phyloP scores from a whole-genome alignment of 495 filamentous ascomycete species.

The Neurospora sp. region DNA sequence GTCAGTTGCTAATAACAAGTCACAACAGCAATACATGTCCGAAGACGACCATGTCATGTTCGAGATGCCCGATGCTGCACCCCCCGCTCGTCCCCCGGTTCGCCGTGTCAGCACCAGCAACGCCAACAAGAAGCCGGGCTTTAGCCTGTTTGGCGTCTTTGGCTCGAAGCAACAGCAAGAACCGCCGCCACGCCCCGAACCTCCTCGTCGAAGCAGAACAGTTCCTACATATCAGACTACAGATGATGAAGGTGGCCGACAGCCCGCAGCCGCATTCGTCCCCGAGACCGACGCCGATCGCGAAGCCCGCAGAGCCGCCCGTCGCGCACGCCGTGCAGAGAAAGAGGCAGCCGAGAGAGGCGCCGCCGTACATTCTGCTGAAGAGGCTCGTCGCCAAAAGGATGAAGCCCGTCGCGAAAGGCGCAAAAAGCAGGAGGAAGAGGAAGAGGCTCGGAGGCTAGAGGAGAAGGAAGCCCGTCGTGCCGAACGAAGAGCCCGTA shows the following conservation, averaged over 20 bases:
- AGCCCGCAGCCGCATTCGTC: background rate
- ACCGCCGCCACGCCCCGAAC: conserved; percentile 25
- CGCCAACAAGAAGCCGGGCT: conserved; percentile 26
- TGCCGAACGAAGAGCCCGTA: conserved; percentile 38
- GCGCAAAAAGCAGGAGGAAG: conserved; percentile 32
- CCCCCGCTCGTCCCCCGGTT: conserved; percentile 24
- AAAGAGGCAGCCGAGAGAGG: conserved; percentile 39
- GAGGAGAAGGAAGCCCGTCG: conserved; percentile 44
- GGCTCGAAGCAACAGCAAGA: conserved; percentile 17
- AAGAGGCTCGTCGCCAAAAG: conserved; percentile 34
- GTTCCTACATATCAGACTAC: conserved; percentile 26
- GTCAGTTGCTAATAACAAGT: conserved; percentile 15
- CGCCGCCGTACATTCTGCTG: conserved; percentile 35
- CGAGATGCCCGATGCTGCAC: conserved; percentile 22
- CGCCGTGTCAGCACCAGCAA: conserved; percentile 32
- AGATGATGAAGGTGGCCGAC: conserved; percentile 28
- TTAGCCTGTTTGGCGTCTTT: conserved; percentile 35
- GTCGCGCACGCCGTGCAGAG: conserved; percentile 36
- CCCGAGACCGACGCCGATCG: conserved; percentile 36
- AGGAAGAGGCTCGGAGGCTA: conserved; percentile 35
- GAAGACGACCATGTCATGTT: conserved; percentile 36
- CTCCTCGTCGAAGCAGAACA: conserved; percentile 26
- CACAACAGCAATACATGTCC: conserved; percentile 22
- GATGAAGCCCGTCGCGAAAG: conserved; percentile 37
- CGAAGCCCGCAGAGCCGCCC: conserved; percentile 43